A percentile compares a stretch with the other conserved stretches of the same genome.
phyloP scores from a whole-genome alignment of 1,284 basidiomycete species.

The Papiliotrema fonsecae region DNA sequence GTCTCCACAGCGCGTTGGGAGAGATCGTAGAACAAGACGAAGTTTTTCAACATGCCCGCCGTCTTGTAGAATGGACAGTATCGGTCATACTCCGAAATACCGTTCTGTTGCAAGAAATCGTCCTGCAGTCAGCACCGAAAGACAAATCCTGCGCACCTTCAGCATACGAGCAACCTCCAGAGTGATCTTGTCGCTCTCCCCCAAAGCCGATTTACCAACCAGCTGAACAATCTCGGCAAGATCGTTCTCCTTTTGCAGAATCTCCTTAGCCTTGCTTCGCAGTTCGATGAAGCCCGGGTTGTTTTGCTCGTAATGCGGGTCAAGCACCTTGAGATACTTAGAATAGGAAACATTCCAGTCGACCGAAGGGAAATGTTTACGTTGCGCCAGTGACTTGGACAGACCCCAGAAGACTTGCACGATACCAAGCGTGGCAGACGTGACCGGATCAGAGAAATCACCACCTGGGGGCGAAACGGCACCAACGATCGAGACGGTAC shows the following conservation, averaged over 20 bases:
- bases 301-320: constrained; percentile 84
- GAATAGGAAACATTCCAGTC: constrained; percentile 99
- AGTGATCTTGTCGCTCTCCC: constrained; percentile 97
- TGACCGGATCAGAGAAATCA: constrained; percentile 99
- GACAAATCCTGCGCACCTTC: constrained; percentile 52
- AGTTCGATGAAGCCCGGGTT: constrained; percentile 91
- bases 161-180: constrained; percentile 96
- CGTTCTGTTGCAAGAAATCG: constrained; percentile 98
- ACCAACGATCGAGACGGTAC: constrained; percentile 97
- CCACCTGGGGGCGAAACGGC: constrained; percentile 98
- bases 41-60: constrained; percentile 89
- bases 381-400: constrained; percentile 68
- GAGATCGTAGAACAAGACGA: constrained; percentile 85
- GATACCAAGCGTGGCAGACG: constrained; percentile 93
- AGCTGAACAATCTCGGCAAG: constrained; percentile 98
- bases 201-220: constrained; percentile 95
- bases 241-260: constrained; percentile 97
- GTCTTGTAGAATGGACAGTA: constrained; percentile 99
- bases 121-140: constrained; percentile 64
- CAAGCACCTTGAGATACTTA: constrained; percentile 93
- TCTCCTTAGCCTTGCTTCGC: constrained; percentile 88
- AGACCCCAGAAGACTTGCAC: constrained; percentile 81
- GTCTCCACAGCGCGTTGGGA: constrained; percentile 80
- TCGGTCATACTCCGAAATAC: constrained; percentile 95
- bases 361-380: constrained; percentile 92